Base-by-base conservation (phyloP, 352 stramenopile species). In the Pythium insidiosum region DNA sequence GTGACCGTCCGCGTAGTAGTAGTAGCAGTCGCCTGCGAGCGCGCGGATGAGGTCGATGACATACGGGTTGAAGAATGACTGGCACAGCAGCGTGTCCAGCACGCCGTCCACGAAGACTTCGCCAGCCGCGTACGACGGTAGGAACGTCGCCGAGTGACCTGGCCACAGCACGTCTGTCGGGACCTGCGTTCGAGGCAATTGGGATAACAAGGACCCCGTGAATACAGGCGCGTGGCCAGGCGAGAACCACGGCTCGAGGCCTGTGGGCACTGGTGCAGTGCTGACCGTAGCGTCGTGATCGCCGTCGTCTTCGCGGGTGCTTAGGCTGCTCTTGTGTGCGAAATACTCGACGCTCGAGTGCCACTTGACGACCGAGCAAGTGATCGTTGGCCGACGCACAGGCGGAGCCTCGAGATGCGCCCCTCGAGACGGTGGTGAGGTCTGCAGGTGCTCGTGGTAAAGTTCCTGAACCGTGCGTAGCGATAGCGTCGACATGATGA, bases 61-160 rank as follows among this genome's bases (percentile, higher is more conserved):
- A 50, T 86, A 86, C 47, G 70, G 70, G 36, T 83, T 86, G 55
- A 83, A 82, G 56, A 84, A 86, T 19, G 73, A 77, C 45, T 83
- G 70, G 39, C 73, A 85, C 9, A 85, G 61, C 41, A 83, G 52
- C 29, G 63, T 76, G 63, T 83, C 70, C 21, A 86, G 54, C 12
- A 76, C 61, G 29, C 54, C 71, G 43, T 81, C 69, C 18, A 86
- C 66, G 35, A 83, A 79, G 30, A 81, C 61, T 22, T 79, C 68
- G 5, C 70, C 73, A 2, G 73, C 69, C 1, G 73, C 66, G 34
- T 76, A 83, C 9, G 66, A 66, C 11, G 66, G 61, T 3, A 66
- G 49, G 41, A 83, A 77, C 13, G 56, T 50, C 1, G 61, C 49
- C 2, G 58, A 61, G 18, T 60, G 54, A 5, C 66, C 48, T 23